Conservation (phyloP, 1,284 basidiomycete genomes). For the Apiotrichum veenhuisii region DNA sequence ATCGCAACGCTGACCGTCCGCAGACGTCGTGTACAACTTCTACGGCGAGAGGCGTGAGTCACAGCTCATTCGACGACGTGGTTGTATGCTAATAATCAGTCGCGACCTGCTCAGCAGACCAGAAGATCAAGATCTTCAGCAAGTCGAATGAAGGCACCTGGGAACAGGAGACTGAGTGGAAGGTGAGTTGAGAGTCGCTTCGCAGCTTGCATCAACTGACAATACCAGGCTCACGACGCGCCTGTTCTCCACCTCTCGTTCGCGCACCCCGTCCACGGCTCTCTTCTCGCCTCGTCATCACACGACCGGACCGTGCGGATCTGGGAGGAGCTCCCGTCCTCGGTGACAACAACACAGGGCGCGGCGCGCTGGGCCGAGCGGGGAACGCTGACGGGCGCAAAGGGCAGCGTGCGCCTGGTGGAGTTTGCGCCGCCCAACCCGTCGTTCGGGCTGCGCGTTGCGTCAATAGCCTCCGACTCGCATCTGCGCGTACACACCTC, state of each 20-base stretch:
- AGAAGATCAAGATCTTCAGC: slow-evolving; percentile 77
- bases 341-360: not conserved
- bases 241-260: slow-evolving; percentile 75
- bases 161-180: slow-evolving; percentile 80
- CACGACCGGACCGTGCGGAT: slow-evolving; percentile 85
- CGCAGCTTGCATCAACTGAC: not conserved
- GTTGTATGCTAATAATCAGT: slow-evolving; percentile 21
- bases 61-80: slow-evolving; percentile 57
- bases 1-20: slow-evolving; percentile 38
- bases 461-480: slow-evolving; percentile 80
- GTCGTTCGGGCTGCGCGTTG: slow-evolving; percentile 79
- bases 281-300: slow-evolving; percentile 74
- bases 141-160: slow-evolving; percentile 61
- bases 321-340: slow-evolving; percentile 64
- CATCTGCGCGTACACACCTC: slow-evolving; percentile 84
- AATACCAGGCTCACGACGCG: slow-evolving; percentile 75
- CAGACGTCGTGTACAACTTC: slow-evolving; percentile 82
- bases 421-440: slow-evolving; percentile 72
- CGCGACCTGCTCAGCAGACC: slow-evolving; percentile 48
- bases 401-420: slow-evolving; percentile 74
- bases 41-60: slow-evolving; percentile 65
- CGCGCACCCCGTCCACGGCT: slow-evolving; percentile 85
- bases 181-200: slow-evolving; percentile 54
- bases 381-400: slow-evolving; percentile 71
- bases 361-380: slow-evolving; percentile 62